Evolutionary conservation across 192 early-diverging fungal species (phyloP), one percentile per base, ranked within the genome.

Genomic region (Phycomyces nitens): DNA sequence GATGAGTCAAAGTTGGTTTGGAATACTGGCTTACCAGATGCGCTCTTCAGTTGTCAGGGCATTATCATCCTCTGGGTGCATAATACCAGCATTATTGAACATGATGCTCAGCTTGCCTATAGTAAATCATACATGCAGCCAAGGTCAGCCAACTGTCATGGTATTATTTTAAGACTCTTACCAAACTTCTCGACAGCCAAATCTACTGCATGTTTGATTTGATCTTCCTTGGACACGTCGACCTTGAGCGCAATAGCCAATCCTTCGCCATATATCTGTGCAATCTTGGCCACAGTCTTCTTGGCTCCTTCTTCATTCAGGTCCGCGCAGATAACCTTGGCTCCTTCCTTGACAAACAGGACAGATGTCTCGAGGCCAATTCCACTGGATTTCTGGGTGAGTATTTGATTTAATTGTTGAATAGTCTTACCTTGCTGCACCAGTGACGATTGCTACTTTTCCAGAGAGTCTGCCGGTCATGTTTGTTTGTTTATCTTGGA

Each of bases 81-180:
- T 92, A 75, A 94, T 92, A 44, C 90, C 92, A 12, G 92, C 90
- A 67, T 91, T 92, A 75, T 94, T 94, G 78, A 94, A 92, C 66
- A 92, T 82, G 27, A 94, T 74, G 63, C 87, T 85, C 56, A 94
- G 70, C 60, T 86, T 87, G 53, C 89, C 89, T 88, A 73, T 65
- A 24, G 16, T 38, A 24, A 38, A 2, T 23, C 15, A 9, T 42
- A 27, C 41, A 52, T n/a, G 27, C 12, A 53, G 47, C n/a, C 14
- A 6, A 10, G 14, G 41, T 14, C 41, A 42, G 14, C 14, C 7
- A 7, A 42, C 41, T 42, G 8, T 14, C 14, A 42, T 14, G 7
- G 41, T 10, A 14, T 42, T 7, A 18, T n/a, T 47, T 14, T 18
- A 47, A n/a, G 44, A 34, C 29, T 34, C 29, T 75, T 82, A 87